Conservation (phyloP, 1,284 basidiomycete genomes). For the Schizophyllum commune region DNA sequence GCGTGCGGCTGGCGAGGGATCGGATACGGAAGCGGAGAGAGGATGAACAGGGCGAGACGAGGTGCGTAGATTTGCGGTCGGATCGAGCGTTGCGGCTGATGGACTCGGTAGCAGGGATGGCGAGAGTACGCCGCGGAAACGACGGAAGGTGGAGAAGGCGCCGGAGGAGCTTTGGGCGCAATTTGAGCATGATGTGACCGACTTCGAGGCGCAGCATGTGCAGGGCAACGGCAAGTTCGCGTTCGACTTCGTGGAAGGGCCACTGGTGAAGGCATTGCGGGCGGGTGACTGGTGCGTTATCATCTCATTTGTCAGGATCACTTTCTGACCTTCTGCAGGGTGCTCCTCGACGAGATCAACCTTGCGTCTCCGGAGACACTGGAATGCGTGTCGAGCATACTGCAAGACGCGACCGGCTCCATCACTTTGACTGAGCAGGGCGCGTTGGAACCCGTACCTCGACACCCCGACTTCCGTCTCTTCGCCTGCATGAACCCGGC, state of each 20-base stretch:
- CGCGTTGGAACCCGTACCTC: slow-evolving; percentile 81
- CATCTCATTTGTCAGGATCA: slow-evolving; percentile 2
- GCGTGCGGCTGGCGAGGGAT: slow-evolving; percentile 60
- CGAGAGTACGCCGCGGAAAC: slow-evolving; percentile 56
- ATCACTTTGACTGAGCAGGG: slow-evolving; percentile 94
- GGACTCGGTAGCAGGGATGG: slow-evolving; percentile 22
- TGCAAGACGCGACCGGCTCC: slow-evolving; percentile 82
- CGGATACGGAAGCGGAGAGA: slow-evolving; percentile 29
- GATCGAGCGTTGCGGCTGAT: slow-evolving; percentile 2
- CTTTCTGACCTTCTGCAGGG: slow-evolving; percentile 39
- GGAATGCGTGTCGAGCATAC: slow-evolving; percentile 84
- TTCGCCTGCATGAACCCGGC: slow-evolving; percentile 99
- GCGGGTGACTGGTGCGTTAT: slow-evolving; percentile 80
- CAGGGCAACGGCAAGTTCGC: slow-evolving; percentile 83
- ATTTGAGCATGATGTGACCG: slow-evolving; percentile 66
- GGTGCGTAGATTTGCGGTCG: slow-evolving; percentile 27
- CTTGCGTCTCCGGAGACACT: slow-evolving; percentile 92
- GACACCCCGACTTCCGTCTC: slow-evolving; percentile 92
- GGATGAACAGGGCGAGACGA: slow-evolving; percentile 23
- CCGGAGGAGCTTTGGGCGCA: slow-evolving; percentile 56
- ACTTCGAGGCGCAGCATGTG: slow-evolving; percentile 85
- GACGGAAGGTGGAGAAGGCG: slow-evolving; percentile 56
- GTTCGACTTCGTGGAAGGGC: slow-evolving; percentile 95
- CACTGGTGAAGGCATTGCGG: slow-evolving; percentile 86
- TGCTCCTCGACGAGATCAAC: slow-evolving; percentile 96